Evolutionary conservation across 176 grass and related monocot genomes (phyloP).

Genomic region (Oryza longistaminata): DNA sequence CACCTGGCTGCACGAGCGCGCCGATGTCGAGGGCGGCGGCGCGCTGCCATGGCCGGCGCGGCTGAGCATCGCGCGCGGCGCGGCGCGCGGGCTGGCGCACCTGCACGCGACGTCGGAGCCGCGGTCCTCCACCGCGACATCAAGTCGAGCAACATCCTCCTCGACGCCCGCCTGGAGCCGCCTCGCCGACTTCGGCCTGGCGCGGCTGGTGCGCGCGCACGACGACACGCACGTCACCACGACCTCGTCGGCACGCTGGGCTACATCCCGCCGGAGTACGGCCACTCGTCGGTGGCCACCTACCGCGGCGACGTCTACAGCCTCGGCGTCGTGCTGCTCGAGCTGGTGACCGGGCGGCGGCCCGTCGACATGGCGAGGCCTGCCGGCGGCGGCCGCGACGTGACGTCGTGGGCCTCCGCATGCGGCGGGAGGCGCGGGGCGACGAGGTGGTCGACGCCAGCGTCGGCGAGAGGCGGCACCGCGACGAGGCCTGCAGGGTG

Average conservation of each 20-base stretch:
- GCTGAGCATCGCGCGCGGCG: slow-evolving; percentile 35
- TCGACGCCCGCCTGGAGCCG: slow-evolving; percentile 50
- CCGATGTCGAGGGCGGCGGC: not conserved
- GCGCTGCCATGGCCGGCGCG: slow-evolving; percentile 45
- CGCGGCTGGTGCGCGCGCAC: slow-evolving; percentile 37
- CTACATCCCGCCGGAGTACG: slow-evolving; percentile 79
- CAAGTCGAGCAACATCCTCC: slow-evolving; percentile 88
- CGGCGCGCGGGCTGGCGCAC: slow-evolving; percentile 55
- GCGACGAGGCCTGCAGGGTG: slow-evolving; percentile 39
- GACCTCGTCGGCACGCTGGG: slow-evolving; percentile 69
- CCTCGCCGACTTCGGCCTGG: slow-evolving; percentile 73
- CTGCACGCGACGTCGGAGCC: slow-evolving; percentile 64
- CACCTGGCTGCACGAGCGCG: slow-evolving; percentile 59
- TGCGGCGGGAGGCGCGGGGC: slow-evolving; percentile 33
- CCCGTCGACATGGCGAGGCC: slow-evolving; percentile 49
- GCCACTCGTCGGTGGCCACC: slow-evolving; percentile 36
- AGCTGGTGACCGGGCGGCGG: slow-evolving; percentile 56
- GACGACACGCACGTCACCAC: slow-evolving; percentile 60
- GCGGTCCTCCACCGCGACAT: slow-evolving; percentile 74
- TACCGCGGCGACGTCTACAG: slow-evolving; percentile 67
- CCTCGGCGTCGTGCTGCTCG: slow-evolving; percentile 64
- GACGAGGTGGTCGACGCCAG: slow-evolving; percentile 42
- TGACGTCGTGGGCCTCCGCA: slow-evolving; percentile 50
- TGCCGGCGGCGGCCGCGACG: slow-evolving; percentile 15
- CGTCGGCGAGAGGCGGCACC: not conserved